Evolutionary conservation across 2,329 filamentous ascomycete species (phyloP), one percentile per base, ranked within the genome.

Genomic region (Xylaria sp.): DNA sequence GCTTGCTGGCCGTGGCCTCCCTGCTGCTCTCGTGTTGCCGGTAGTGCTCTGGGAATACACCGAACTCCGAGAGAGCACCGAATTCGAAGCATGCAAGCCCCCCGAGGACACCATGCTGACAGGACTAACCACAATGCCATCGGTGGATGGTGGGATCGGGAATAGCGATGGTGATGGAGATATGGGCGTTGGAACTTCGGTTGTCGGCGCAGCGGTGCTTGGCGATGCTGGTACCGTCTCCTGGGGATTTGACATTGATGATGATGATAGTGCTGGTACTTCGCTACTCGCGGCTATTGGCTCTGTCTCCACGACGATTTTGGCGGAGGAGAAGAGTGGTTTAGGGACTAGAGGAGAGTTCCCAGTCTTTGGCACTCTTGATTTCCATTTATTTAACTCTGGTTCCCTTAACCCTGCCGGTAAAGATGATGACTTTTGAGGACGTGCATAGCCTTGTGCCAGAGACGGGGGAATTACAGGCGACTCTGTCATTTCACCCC

Each of bases 131-230:
- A 64, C 32, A 14, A 65, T 62, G 4, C 55, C 61, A 14, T 58
- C 21, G 30, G 11, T 32, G 0, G 53, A 48, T 14, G 69, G 67
- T 5, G 69, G 71, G 7, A 70, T 21, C 34, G 71, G 71, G 34
- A 72, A 72, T 17, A 69, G 21, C 7, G 71, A 73, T 4, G 68
- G 69, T 8, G 71, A 69, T 9, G 69, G 69, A 5, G 67, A 66
- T 53, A 66, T 51, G 7, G 69, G 67, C 21, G 64, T 68, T 19
- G 39, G 39, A n/a, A 32, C 48, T 7, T 59, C 50, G 14, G 47
- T 60, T n/a, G 63, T 53, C 7, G 50, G 21, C 14, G 39, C 45
- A 6, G 9, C 21, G 21, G 61, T 56, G 14, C 59, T 62, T 3
- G 45, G 45, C n/a, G 55, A 56, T 17, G 55, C 32, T 11, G 61